Evolutionary conservation across 169 alveolate species (phyloP).

Genomic region (Plasmodium billcollinsi): DNA sequence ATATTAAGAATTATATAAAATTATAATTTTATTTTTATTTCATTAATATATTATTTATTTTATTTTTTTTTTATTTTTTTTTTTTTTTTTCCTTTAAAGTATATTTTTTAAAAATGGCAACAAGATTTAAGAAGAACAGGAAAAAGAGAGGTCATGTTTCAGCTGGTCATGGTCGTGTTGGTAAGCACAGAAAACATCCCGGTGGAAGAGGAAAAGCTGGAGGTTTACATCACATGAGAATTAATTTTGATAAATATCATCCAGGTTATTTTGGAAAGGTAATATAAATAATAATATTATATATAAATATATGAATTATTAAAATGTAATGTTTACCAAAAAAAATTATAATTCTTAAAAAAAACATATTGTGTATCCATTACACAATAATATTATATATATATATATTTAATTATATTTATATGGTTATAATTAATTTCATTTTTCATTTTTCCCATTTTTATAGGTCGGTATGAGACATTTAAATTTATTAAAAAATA

Average conservation of each 20-base stretch:
- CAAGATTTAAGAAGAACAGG: conserved; percentile 96
- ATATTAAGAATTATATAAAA: too few relatives aligned
- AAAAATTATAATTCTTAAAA: too few relatives aligned
- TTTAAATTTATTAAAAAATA: conserved; percentile 95
- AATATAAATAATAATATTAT: conserved; percentile 1
- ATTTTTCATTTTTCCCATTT: neutral
- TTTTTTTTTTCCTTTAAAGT: neutral
- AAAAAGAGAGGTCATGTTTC: conserved; percentile 99
- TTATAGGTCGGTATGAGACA: conserved; percentile 97
- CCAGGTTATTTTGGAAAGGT: conserved; percentile 99
- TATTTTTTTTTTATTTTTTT: too few relatives aligned
- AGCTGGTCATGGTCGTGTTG: conserved; percentile 99
- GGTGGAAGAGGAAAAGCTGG: conserved; percentile 99
- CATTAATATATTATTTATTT: neutral
- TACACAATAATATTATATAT: neutral
- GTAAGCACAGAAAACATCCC: conserved; percentile 99
- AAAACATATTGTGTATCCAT: too few relatives aligned
- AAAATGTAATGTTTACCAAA: neutral
- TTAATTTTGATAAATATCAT: conserved; percentile 96
- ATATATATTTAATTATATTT: conserved; percentile 7
- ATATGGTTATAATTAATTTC: neutral
- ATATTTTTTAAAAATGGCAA: conserved; percentile 84
- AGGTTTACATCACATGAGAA: conserved; percentile 97
- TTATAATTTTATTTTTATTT: too few relatives aligned
- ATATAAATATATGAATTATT: neutral